Conservation (phyloP, 106 monocot genomes). For the Apostasia shenzhenica region DNA sequence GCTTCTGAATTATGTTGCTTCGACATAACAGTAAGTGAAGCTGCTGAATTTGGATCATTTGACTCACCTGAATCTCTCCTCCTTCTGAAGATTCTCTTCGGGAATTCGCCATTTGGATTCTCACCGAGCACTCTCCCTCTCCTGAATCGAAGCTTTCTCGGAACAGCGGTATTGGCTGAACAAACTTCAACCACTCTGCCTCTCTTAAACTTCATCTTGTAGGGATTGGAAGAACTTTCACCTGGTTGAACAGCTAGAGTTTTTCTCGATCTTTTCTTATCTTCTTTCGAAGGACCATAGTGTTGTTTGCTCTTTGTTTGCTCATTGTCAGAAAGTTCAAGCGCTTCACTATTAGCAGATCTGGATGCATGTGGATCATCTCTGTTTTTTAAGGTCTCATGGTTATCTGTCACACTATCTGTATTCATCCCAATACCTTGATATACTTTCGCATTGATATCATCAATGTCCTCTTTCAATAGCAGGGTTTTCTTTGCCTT, state of each 20-base stretch:
- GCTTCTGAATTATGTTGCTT: background rate
- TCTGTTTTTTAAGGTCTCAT: constrained; percentile 2
- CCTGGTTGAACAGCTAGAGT: constrained; percentile 10
- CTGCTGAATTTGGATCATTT: background rate
- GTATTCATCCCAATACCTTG: no score
- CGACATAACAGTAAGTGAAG: background rate
- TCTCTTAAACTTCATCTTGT: constrained; percentile 40
- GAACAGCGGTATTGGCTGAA: constrained; percentile 23
- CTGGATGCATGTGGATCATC: background rate
- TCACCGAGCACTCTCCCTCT: constrained; percentile 11
- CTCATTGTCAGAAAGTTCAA: constrained; percentile 6
- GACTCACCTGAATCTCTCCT: constrained; percentile 16
- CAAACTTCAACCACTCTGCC: constrained; percentile 29
- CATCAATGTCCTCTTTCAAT: background rate
- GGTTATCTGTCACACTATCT: background rate
- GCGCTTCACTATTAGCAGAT: background rate
- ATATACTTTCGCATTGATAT: background rate
- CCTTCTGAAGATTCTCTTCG: constrained; percentile 26
- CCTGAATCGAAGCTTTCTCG: constrained; percentile 41
- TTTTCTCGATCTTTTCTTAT: constrained; percentile 21
- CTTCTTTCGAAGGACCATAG: background rate
- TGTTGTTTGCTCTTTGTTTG: background rate
- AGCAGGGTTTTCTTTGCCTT: no score
- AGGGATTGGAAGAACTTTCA: constrained; percentile 12
- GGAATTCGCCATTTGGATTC: constrained; percentile 8